Percentiles rank a stretch among this genome's conserved stretches.
Conservation (phyloP, 73 alveolate genomes). For the Blepharisma japonicum region DNA sequence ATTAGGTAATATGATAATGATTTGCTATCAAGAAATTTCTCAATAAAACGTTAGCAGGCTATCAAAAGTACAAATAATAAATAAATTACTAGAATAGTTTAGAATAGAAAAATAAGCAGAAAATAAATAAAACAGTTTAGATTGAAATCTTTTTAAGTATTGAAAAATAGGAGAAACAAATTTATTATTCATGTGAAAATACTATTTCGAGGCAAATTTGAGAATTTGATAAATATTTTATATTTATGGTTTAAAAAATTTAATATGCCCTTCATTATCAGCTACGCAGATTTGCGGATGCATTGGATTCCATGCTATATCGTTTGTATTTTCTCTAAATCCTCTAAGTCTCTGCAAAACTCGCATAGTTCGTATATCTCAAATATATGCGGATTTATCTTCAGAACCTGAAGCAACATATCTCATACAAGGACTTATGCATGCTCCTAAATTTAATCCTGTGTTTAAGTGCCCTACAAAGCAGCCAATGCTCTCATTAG, state of each 20-base stretch:
- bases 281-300: background rate
- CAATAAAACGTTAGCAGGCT: too few relatives aligned
- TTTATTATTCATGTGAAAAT: too few relatives aligned
- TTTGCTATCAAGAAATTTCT: too few relatives aligned
- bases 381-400: slow-evolving; percentile 57
- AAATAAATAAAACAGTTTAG: too few relatives aligned
- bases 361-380: slow-evolving; percentile 45
- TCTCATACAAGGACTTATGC: slow-evolving; percentile 35
- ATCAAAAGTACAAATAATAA: too few relatives aligned
- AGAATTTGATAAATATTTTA: too few relatives aligned
- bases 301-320: slow-evolving; percentile 24
- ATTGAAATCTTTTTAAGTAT: too few relatives aligned
- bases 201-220: too few relatives aligned
- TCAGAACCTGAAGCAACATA: slow-evolving; percentile 62
- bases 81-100: too few relatives aligned
- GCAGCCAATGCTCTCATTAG: background rate
- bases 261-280: slow-evolving; percentile 15
- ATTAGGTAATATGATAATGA: too few relatives aligned
- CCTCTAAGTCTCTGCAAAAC: slow-evolving; percentile 7
- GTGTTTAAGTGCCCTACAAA: slow-evolving; percentile 5
- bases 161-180: too few relatives aligned
- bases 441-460: background rate
- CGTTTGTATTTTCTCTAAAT: slow-evolving; percentile 12
- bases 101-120: too few relatives aligned
- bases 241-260: background rate